Evolutionary conservation across 345 rosid genomes (phyloP), one percentile per base, ranked within the genome.

Genomic region (Bretschneidera sinensis): DNA sequence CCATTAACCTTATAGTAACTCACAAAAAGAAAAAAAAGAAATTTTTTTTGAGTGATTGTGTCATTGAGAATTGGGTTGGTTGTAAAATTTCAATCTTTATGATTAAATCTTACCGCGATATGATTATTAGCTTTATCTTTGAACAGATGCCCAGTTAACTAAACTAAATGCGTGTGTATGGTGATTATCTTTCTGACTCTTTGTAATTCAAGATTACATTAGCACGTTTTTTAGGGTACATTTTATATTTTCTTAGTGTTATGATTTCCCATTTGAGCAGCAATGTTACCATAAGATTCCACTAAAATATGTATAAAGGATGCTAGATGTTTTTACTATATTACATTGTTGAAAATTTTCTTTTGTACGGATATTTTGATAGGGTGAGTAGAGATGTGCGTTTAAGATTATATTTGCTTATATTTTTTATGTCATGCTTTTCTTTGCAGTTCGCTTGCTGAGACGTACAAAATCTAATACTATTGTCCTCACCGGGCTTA

Each of bases 401-500:
- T 21, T 28, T 51, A 16, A 5, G 21, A 10, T 59, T 24, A 15
- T 62, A 21, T 39, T 16, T n/a, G 54, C 21, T 56, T 33, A n/a
- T 21, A 50, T 43, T 17, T 23, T 14, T 58, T 17, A 39, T n/a
- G 9, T 21, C 20, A 16, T 35, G 8, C 31, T 55, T 65, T 65
- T 11, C 25, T 1, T 61, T 51, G 71, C 87, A 85, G 92, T 80
- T 67, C 76, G 81, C 51, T 69, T 83, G 61, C 60, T 84, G 58
- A 70, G 68, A 63, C 80, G 85, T 34, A 64, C 81, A 61, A 89
- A 79, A 60, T 81, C 88, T 22, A 81, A 78, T 60, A 89, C 90
- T 65, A 76, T 89, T 58, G 76, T 92, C 55, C 91, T 92, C 15
- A 60, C 89, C 34, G 98, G 98, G 55, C 87, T 85, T n/a, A 74